These are phyloP conservation scores for Suhomyces sp. DNA, from an alignment of 805 yeast genomes.

Conservation along the genomic window DNA sequence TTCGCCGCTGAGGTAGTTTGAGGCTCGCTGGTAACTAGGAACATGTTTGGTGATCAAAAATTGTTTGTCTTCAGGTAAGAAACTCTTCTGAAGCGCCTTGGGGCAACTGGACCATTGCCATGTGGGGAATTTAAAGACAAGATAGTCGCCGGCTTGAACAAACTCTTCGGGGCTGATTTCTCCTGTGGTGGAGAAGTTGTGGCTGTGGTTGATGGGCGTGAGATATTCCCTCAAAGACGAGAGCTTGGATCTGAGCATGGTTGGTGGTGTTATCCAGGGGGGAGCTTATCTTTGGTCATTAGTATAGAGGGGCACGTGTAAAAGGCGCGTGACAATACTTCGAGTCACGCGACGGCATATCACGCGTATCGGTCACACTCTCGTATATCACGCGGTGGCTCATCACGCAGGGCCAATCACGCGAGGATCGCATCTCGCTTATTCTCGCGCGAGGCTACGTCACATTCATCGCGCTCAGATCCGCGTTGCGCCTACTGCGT, in stretches of 20 bases:
- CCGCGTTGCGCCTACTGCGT: neutral
- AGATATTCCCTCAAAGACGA: slow-evolving; percentile 87
- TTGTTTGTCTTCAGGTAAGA: slow-evolving; percentile 85
- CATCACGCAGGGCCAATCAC: neutral
- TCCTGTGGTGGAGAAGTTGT: slow-evolving; percentile 83
- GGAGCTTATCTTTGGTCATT: neutral
- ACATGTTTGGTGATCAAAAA: slow-evolving; percentile 85
- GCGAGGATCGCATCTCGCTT: neutral
- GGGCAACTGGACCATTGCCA: slow-evolving; percentile 77
- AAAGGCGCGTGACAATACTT: neutral
- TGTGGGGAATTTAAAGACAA: slow-evolving; percentile 89
- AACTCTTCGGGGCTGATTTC: slow-evolving; percentile 96
- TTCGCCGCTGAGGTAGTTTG: slow-evolving; percentile 46
- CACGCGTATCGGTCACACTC: neutral
- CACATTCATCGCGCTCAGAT: neutral
- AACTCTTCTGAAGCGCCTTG: slow-evolving; percentile 47
- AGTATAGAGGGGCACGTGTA: neutral
- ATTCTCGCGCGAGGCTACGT: neutral
- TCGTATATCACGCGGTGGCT: neutral
- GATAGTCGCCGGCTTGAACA: slow-evolving; percentile 89
- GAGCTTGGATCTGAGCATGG: slow-evolving; percentile 61
- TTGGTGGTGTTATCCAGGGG: neutral
- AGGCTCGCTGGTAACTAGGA: slow-evolving; percentile 76
- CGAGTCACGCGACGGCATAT: neutral
- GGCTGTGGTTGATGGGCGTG: slow-evolving; percentile 85